A percentile compares a stretch with the other conserved stretches of the same genome.
Conservation (phyloP, 73 alveolate species). For the Uronychia binucleata region DNA sequence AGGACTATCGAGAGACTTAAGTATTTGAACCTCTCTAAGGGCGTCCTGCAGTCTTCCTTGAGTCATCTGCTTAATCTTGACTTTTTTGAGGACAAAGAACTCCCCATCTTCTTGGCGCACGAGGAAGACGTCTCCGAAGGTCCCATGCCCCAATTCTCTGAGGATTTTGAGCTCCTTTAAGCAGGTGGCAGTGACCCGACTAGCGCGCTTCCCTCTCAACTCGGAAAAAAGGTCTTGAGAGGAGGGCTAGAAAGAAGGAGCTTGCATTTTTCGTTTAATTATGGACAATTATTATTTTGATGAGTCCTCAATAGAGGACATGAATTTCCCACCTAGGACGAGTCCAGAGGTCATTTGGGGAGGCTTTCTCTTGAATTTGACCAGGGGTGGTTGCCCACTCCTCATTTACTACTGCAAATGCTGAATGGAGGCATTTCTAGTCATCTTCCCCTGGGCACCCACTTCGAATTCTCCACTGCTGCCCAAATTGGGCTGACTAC, state of each 20-base stretch:
- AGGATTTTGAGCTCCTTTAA: neutral
- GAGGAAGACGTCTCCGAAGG: neutral
- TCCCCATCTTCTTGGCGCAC: constrained; percentile 10
- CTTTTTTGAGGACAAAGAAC: constrained; percentile 81
- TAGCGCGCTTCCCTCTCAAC: neutral
- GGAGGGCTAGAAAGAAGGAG: neutral
- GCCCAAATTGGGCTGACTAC: no score
- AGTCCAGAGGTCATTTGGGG: neutral
- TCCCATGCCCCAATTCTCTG: neutral
- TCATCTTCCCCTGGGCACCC: no score
- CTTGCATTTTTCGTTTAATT: neutral
- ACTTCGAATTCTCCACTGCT: no score
- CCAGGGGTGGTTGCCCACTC: no score
- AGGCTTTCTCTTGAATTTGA: neutral
- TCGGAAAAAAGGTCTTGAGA: neutral
- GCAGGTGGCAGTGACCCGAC: neutral
- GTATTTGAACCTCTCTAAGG: constrained; percentile 88
- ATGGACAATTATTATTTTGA: neutral
- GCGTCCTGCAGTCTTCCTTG: constrained; percentile 84
- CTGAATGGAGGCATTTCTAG: no score
- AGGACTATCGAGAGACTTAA: constrained; percentile 84
- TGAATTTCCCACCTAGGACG: neutral
- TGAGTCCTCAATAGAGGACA: neutral
- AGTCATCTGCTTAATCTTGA: constrained; percentile 84
- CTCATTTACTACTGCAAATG: no score